Evolutionary conservation across 345 rosid genomes (phyloP), one percentile per base, ranked within the genome.

Genomic region (Acer yangbiense): DNA sequence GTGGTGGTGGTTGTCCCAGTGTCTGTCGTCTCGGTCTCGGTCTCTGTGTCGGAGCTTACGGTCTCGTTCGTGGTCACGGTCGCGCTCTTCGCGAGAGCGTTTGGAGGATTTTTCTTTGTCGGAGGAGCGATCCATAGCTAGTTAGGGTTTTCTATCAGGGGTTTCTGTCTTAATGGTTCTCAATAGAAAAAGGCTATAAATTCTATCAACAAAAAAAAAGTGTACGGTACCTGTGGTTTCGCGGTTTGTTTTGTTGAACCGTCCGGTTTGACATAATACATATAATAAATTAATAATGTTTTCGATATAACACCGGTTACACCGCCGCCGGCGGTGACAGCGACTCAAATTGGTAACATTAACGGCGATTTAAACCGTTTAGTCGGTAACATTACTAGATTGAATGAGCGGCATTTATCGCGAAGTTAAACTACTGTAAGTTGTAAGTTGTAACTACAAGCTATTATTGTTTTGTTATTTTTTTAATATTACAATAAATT

Each of bases 41-140:
- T 82, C 82, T 10, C 89, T 86, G 50, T 86, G 84, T 12, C 85
- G 81, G 77, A 84, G 90, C 68, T 85, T 87, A 41, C 72, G 84
- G 66, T 87, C 89, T 10, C 87, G 80, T 23, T 85, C 87, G 4
- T 83, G 83, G 79, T 88, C 86, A 8, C 43, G 60, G 25, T 62
- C 86, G 2, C 87, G 90, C 55, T 86, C 88, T 52, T 88, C 89
- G 4, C 87, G 84, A 43, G 78, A 78, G 72, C 88, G 88, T 73
- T 88, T 87, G 69, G 90, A 83, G 10, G 86, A 63, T 77, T 83
- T 89, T 43, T 86, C 90, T 76, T 79, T 86, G 58, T 80, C 83
- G 66, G 76, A 68, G 76, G 82, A 52, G 39, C 83, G 77, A 65
- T 88, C 91, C 93, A 92, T 92, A 68, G 69, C 44, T 74, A 78